phyloP scores from a whole-genome alignment of 495 filamentous ascomycete species.

The Hypoxylon fragiforme region DNA sequence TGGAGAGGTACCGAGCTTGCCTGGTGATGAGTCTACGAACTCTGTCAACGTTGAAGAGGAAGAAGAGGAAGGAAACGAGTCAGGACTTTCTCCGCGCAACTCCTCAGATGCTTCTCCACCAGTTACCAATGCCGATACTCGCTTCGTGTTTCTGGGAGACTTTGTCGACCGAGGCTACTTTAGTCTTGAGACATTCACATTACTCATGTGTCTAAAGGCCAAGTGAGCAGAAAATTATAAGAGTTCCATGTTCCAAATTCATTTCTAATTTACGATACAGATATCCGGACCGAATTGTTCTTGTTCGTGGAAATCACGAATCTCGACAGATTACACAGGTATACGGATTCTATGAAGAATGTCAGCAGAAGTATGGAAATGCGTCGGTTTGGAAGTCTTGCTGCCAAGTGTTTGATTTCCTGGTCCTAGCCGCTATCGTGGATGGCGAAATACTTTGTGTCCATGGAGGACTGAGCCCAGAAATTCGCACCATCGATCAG shows the following conservation, averaged over 20 bases:
- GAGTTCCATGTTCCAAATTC: not conserved
- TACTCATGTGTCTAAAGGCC: slow-evolving; percentile 94
- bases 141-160: slow-evolving; percentile 95
- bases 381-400: slow-evolving; percentile 99
- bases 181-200: slow-evolving; percentile 92
- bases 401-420: slow-evolving; percentile 98
- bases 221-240: slow-evolving; percentile 66
- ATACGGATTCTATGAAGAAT: slow-evolving; percentile 99
- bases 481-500: slow-evolving; percentile 95
- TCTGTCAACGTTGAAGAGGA: slow-evolving; percentile 51
- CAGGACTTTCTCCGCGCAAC: slow-evolving; percentile 42
- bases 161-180: slow-evolving; percentile 99
- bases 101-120: slow-evolving; percentile 46
- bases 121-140: slow-evolving; percentile 67
- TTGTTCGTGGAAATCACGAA: slow-evolving; percentile 97
- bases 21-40: slow-evolving; percentile 44
- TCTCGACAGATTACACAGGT: slow-evolving; percentile 98
- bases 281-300: slow-evolving; percentile 91
- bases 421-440: slow-evolving; percentile 93
- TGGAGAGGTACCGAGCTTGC: slow-evolving; percentile 25
- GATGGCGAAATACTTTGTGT: slow-evolving; percentile 97
- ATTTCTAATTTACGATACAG: slow-evolving; percentile 51
- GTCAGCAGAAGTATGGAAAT: slow-evolving; percentile 96
- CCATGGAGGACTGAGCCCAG: slow-evolving; percentile 93
- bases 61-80: slow-evolving; percentile 54